Conservation (phyloP, 345 rosid genomes). For the Mangifera indica region DNA sequence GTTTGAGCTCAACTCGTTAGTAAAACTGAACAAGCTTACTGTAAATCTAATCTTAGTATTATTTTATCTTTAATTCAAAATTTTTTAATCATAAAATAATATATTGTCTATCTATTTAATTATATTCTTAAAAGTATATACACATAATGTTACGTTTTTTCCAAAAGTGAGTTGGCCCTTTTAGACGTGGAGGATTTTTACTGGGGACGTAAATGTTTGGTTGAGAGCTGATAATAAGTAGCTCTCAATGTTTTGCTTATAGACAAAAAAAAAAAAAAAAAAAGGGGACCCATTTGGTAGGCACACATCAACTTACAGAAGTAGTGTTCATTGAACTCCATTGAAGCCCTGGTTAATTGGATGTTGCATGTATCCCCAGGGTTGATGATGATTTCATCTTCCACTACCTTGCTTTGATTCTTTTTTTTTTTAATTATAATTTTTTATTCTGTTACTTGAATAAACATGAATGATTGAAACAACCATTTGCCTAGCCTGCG, state of each 20-base stretch:
- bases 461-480: slow-evolving; percentile 34
- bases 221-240: not conserved
- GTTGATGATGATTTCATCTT: slow-evolving; percentile 21
- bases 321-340: slow-evolving; percentile 19
- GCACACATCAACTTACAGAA: slow-evolving; percentile 14
- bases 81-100: too few relatives aligned
- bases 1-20: too few relatives aligned
- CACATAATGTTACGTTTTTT: not conserved
- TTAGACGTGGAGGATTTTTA: slow-evolving; percentile 14
- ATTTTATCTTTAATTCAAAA: too few relatives aligned
- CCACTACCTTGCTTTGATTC: not conserved
- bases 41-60: too few relatives aligned
- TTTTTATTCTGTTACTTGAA: too few relatives aligned
- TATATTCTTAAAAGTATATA: too few relatives aligned
- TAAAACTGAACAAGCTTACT: too few relatives aligned
- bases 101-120: too few relatives aligned
- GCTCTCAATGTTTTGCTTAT: too few relatives aligned
- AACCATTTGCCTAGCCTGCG: slow-evolving; percentile 30
- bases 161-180: slow-evolving; percentile 13
- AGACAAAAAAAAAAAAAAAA: not conserved
- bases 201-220: slow-evolving; percentile 1
- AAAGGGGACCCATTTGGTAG: slow-evolving; percentile 20
- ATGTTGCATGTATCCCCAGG: slow-evolving; percentile 15
- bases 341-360: slow-evolving; percentile 7
- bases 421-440: too few relatives aligned